Conservation (phyloP, 768 basidiomycete species). For the Psilocybe cubensis region DNA sequence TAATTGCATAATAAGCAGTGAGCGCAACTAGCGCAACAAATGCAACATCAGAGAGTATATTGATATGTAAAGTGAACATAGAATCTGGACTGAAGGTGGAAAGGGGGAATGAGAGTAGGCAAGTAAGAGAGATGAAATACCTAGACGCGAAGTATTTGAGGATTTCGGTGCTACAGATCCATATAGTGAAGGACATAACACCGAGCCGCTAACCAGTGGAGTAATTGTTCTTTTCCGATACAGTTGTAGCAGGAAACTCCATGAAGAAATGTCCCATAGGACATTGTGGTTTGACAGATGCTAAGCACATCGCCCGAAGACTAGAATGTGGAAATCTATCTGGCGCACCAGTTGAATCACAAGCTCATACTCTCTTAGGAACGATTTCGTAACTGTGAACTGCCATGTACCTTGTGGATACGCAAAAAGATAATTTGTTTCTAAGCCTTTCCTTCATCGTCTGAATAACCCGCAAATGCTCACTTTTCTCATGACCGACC, state of each 20-base stretch:
- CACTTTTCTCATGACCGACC: background rate
- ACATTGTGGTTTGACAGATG: background rate
- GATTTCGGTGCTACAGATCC: background rate
- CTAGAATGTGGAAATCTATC: background rate
- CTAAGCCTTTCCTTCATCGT: background rate
- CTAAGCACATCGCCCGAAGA: background rate
- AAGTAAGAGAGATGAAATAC: background rate
- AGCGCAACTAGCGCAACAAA: background rate
- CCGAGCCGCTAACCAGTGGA: background rate
- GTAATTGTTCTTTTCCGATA: background rate
- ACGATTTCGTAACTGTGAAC: background rate
- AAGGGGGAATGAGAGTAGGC: background rate
- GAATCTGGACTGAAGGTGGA: background rate
- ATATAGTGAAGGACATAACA: background rate
- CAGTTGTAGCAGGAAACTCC: background rate
- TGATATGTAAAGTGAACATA: background rate
- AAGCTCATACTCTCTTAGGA: background rate
- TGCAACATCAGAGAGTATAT: background rate
- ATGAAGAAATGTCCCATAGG: background rate
- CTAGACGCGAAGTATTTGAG: background rate
- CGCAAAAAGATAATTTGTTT: background rate
- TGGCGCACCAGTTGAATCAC: background rate
- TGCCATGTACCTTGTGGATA: no score
- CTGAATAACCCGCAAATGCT: background rate
- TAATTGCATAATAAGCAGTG: conserved; percentile 3